Percentiles rank a stretch among this genome's conserved stretches.
phyloP scores from a whole-genome alignment of 1,284 basidiomycete species.

The Athelia psychrophila region DNA sequence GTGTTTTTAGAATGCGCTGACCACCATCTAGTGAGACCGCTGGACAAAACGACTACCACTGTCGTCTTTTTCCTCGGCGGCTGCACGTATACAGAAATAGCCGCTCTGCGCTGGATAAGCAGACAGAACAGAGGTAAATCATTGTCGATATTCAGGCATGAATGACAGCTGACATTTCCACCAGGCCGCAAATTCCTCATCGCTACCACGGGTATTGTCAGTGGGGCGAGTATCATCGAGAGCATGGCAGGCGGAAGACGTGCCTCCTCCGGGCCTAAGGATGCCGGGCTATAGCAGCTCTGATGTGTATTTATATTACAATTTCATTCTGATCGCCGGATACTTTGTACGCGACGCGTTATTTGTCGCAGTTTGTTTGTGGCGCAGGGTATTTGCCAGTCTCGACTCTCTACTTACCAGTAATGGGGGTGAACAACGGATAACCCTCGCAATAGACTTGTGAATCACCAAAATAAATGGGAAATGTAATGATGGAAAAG shows the following conservation, averaged over 20 bases:
- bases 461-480: too few species aligned
- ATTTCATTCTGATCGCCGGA: conserved; percentile 11
- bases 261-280: conserved; percentile 27
- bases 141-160: conserved; percentile 9
- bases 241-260: conserved; percentile 53
- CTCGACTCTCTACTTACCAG: too few species aligned
- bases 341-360: conserved; percentile 38
- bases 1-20: conserved; percentile 6
- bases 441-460: too few species aligned
- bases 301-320: too few species aligned
- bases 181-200: conserved; percentile 82
- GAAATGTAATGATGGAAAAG: too few species aligned
- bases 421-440: too few species aligned
- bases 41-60: conserved; percentile 69
- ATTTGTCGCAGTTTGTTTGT: conserved; percentile 7
- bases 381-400: neutral
- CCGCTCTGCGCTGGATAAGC: conserved; percentile 89
- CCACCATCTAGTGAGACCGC: conserved; percentile 36
- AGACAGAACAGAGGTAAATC: conserved; percentile 73
- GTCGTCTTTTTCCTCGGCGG: conserved; percentile 98
- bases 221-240: conserved; percentile 70
- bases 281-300: conserved; percentile 25
- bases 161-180: conserved; percentile 8
- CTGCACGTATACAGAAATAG: conserved; percentile 96
- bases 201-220: conserved; percentile 87